Evolutionary conservation across 2,329 filamentous ascomycete species (phyloP).

Genomic region (Colletotrichum eremochloae): DNA sequence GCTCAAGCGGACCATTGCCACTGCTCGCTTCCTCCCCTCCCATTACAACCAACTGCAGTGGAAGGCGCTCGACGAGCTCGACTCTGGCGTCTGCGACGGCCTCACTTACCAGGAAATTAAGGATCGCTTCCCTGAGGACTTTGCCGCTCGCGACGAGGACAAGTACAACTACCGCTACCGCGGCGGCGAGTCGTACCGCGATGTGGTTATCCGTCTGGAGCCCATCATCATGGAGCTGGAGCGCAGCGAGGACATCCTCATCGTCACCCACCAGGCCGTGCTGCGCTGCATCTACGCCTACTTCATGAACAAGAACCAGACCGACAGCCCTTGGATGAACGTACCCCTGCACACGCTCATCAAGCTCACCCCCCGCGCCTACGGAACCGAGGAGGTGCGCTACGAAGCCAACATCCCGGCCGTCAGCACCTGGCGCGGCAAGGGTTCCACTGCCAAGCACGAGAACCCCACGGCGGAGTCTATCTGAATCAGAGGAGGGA

Average conservation of each 20-base stretch:
- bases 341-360: conserved; percentile 96
- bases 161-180: conserved; percentile 99
- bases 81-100: conserved; percentile 95
- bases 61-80: conserved; percentile 98
- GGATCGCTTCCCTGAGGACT: conserved; percentile 91
- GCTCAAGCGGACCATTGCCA: conserved; percentile 88
- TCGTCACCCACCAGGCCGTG: conserved; percentile 97
- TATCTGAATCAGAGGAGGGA: conserved; percentile 16
- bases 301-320: conserved; percentile 97
- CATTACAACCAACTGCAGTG: conserved; percentile 96
- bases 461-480: conserved; percentile 68
- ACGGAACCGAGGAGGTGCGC: conserved; percentile 90
- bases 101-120: conserved; percentile 97
- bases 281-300: conserved; percentile 98
- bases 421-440: conserved; percentile 95
- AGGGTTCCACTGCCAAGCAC: conserved; percentile 92
- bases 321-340: conserved; percentile 97
- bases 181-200: conserved; percentile 93
- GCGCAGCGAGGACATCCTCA: conserved; percentile 94
- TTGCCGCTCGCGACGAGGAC: conserved; percentile 94
- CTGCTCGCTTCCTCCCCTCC: conserved; percentile 82
- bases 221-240: conserved; percentile 99
- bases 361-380: conserved; percentile 94
- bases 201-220: conserved; percentile 96
- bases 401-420: conserved; percentile 93